Percentiles rank a stretch among this genome's conserved stretches.
phyloP scores from a whole-genome alignment of 768 basidiomycete species.

The Tremella yokohamensis region DNA sequence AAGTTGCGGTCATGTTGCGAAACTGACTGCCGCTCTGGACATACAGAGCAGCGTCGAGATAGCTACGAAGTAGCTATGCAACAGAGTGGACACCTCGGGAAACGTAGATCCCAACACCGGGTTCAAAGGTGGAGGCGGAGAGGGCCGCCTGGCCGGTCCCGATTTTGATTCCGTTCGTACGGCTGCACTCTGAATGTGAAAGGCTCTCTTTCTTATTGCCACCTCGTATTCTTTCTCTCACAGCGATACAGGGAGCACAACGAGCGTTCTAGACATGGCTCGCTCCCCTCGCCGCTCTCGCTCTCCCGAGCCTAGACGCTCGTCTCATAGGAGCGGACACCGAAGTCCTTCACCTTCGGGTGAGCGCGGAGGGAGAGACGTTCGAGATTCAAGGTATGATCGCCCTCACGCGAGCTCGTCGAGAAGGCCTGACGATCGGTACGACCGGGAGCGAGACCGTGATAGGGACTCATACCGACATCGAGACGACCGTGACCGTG shows the following conservation, averaged over 20 bases:
- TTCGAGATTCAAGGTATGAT: conserved; percentile 24
- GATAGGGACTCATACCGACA: conserved; percentile 12
- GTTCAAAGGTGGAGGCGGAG: neutral
- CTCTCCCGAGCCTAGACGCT: conserved; percentile 5
- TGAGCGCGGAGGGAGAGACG: neutral
- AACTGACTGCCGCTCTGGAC: no score
- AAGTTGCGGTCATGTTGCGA: no score
- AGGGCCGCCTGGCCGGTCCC: neutral
- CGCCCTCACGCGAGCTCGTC: conserved; percentile 25
- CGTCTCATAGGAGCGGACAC: conserved; percentile 12
- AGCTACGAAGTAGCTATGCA: no score
- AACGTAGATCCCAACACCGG: neutral
- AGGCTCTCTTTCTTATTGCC: neutral
- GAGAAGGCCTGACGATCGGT: conserved; percentile 18
- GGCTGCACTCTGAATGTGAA: neutral
- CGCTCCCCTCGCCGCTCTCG: conserved; percentile 7
- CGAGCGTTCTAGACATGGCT: conserved; percentile 2
- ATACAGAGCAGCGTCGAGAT: neutral
- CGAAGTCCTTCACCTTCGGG: conserved; percentile 7
- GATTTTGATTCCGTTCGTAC: neutral
- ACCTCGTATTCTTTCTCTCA: neutral
- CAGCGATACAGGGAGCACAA: neutral
- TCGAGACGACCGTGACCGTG: conserved; percentile 7
- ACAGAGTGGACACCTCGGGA: no score
- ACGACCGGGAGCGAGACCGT: conserved; percentile 14